phyloP scores from a whole-genome alignment of 805 yeast genomes.

The Naumovozyma baii region DNA sequence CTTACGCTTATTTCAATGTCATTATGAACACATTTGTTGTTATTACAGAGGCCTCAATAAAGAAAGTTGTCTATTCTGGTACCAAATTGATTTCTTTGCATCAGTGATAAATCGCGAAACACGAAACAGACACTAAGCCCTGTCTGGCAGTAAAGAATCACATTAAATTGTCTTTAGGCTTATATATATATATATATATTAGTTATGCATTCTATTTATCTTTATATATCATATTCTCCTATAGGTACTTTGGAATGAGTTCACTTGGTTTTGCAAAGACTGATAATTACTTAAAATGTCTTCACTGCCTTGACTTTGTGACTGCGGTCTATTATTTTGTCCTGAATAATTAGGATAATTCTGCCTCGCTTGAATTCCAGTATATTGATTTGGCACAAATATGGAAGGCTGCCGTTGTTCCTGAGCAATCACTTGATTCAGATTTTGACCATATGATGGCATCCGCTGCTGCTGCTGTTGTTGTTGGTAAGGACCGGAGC shows the following conservation, averaged over 20 bases:
- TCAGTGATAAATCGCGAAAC: no score
- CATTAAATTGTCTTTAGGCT: neutral
- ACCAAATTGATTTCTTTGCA: no score
- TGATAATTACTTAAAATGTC: constrained; percentile 56
- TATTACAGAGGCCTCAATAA: no score
- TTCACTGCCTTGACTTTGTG: constrained; percentile 10
- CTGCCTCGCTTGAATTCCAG: no score
- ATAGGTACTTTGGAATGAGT: constrained; percentile 35
- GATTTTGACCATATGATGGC: neutral
- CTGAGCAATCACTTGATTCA: neutral
- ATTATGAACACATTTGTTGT: no score
- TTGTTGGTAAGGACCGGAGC: constrained; percentile 8
- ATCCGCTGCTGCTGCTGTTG: constrained; percentile 12
- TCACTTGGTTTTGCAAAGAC: constrained; percentile 63
- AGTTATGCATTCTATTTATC: neutral
- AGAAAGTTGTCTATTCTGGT: no score
- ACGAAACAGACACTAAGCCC: neutral
- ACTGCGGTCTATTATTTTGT: neutral
- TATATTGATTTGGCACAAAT: no score
- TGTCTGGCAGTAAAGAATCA: neutral
- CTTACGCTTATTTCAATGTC: no score
- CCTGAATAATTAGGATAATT: neutral
- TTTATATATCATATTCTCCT: constrained; percentile 6
- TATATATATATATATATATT: no score
- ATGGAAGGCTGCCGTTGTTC: constrained; percentile 2